phyloP scores from a whole-genome alignment of 2,329 filamentous ascomycete species.

The Aspergillus unguis region DNA sequence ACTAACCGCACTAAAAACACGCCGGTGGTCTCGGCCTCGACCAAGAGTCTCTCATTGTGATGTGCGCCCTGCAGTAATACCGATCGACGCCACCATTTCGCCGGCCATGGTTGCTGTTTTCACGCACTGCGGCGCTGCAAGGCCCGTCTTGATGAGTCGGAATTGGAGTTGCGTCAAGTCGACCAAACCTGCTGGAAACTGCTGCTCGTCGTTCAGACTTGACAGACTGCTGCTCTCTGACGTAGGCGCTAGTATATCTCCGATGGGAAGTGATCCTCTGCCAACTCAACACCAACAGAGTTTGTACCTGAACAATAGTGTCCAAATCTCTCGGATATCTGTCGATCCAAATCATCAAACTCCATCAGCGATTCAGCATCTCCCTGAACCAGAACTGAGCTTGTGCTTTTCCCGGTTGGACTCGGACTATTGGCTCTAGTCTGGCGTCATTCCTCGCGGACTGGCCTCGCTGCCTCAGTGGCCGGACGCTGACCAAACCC shows the following conservation, averaged over 20 bases:
- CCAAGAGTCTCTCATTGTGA: slow-evolving; percentile 17
- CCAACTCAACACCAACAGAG: neutral
- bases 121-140: slow-evolving; percentile 1
- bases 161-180: neutral
- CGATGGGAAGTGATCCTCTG: neutral
- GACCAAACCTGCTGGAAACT: neutral
- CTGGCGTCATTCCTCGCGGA: slow-evolving; percentile 6
- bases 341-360: slow-evolving; percentile 9
- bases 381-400: neutral
- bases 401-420: neutral
- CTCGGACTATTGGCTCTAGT: slow-evolving; percentile 7
- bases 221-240: neutral
- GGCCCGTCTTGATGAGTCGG: neutral
- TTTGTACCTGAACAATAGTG: neutral
- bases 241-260: neutral
- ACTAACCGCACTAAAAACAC: slow-evolving; percentile 15
- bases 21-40: slow-evolving; percentile 25
- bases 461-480: neutral
- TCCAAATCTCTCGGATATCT: neutral
- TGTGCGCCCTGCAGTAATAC: slow-evolving; percentile 16
- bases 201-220: neutral
- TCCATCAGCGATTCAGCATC: neutral
- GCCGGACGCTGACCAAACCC: neutral
- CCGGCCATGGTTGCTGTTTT: slow-evolving; percentile 7
- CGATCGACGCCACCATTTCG: slow-evolving; percentile 11